Evolutionary conservation across 495 filamentous ascomycete genomes (phyloP).

Genomic region (Podospora sp.): DNA sequence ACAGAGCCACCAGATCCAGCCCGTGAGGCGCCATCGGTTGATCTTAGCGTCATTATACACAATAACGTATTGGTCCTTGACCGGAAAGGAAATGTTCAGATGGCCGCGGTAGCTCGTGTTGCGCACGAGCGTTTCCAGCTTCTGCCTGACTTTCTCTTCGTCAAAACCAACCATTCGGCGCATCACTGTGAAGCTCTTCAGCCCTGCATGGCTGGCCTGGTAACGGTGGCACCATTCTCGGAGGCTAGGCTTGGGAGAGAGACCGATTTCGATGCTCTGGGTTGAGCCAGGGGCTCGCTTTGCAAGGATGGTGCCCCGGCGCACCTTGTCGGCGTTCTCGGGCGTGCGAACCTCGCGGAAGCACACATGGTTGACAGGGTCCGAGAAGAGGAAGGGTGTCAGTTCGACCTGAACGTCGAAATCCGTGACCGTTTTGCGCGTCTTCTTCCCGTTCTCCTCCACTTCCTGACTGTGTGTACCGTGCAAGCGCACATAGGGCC

Average conservation of each 20-base stretch:
- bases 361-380: constrained; percentile 34
- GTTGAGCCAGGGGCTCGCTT: constrained; percentile 45
- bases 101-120: constrained; percentile 63
- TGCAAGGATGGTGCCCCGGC: constrained; percentile 45
- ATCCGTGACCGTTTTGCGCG: constrained; percentile 48
- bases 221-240: constrained; percentile 61
- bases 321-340: constrained; percentile 42
- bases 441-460: constrained; percentile 49
- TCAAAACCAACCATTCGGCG: constrained; percentile 57
- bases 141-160: constrained; percentile 43
- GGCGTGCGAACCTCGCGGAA: constrained; percentile 40
- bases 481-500: constrained; percentile 48
- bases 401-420: constrained; percentile 57
- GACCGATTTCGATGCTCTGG: constrained; percentile 42
- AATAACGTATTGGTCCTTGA: constrained; percentile 48
- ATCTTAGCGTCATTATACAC: constrained; percentile 58
- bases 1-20: constrained; percentile 61
- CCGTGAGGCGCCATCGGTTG: constrained; percentile 59
- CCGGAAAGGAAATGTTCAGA: constrained; percentile 55
- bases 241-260: constrained; percentile 45
- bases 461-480: constrained; percentile 54
- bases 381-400: constrained; percentile 50
- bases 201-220: constrained; percentile 48
- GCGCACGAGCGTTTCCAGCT: constrained; percentile 52
- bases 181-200: constrained; percentile 56